phyloP scores from a whole-genome alignment of 176 grass and related monocot genomes.

The Aechmea fasciata region DNA sequence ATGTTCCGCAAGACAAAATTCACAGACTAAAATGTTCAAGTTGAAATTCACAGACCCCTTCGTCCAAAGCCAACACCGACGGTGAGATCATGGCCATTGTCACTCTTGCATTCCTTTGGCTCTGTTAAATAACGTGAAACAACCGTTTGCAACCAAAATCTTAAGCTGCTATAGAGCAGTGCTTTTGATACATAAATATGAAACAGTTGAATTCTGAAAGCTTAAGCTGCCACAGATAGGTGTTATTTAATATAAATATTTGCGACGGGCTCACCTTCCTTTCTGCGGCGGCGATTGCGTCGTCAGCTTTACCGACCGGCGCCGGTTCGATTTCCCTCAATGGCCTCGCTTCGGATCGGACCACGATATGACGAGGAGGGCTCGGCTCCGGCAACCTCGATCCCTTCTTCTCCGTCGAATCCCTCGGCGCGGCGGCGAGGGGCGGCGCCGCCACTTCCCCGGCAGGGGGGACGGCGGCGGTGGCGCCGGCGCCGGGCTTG shows the following conservation, averaged over 20 bases:
- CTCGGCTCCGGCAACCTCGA: background rate
- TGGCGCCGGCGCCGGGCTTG: background rate
- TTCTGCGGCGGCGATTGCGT: slow-evolving; percentile 7
- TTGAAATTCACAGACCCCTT: background rate
- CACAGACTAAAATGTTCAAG: no score
- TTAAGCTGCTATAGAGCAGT: no score
- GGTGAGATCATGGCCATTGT: background rate
- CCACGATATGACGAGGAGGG: background rate
- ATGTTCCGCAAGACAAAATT: no score
- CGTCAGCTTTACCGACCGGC: background rate
- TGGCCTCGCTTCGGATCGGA: slow-evolving; percentile 29
- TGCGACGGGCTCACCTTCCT: background rate
- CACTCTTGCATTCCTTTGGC: no score
- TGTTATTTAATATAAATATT: no score
- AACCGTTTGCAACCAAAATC: no score
- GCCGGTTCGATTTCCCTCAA: slow-evolving; percentile 48
- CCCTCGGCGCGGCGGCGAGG: background rate
- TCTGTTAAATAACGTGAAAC: no score
- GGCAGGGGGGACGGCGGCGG: background rate
- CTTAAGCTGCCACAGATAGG: no score
- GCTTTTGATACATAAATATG: no score
- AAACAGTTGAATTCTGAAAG: no score
- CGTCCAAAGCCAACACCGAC: background rate
- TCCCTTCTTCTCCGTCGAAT: background rate
- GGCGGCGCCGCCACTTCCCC: background rate